Evolutionary conservation across 2,329 filamentous ascomycete species (phyloP), one percentile per base, ranked within the genome.

Genomic region (Calonectria naviculata): DNA sequence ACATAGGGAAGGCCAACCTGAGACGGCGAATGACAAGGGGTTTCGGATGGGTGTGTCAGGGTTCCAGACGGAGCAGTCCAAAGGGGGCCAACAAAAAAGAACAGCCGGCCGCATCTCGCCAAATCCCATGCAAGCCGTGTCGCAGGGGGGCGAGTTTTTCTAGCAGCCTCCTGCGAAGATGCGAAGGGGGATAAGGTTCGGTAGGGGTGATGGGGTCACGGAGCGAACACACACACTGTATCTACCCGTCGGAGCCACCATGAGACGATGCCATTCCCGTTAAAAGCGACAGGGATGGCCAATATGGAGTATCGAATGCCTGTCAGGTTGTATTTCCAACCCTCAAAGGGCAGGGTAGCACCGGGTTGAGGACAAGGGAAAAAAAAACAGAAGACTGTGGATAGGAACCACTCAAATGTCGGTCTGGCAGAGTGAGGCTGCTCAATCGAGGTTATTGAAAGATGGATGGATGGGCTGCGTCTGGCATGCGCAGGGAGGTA

Each of bases 11-110:
- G 76, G 67, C 65, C 68, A 78, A 78, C 76, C 76, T 78, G 76
- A 78, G 76, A 78, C 76, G 62, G 41, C n/a, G 69, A 54, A 73
- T 71, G 65, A 70, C 66, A 72, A 73, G 71, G 71, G 71, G 71
- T 71, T 34, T 72, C 70, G 58, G 65, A 71, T 69, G 70, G 71
- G 54, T 49, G 60, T 67, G 63, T 49, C 61, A 67, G 63, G 65
- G 56, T 63, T 65, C 62, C 41, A 47, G 44, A 44, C 31, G 42
- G 26, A 70, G 65, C 71, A 42, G 68, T n/a, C 62, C 56, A 70
- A 70, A 62, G 56, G 34, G 56, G 54, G 34, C n/a, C 60, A 58
- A 42, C 36, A 44, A 44, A 61, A 67, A 49, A 36, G 70, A 71
- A 38, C 34, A 58, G n/a, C 52, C 58, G 67, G 73, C 52, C 71